Evolutionary conservation across 1,139 yeast genomes (phyloP), one percentile per base, ranked within the genome.

Genomic region (Lodderomyces theae): DNA sequence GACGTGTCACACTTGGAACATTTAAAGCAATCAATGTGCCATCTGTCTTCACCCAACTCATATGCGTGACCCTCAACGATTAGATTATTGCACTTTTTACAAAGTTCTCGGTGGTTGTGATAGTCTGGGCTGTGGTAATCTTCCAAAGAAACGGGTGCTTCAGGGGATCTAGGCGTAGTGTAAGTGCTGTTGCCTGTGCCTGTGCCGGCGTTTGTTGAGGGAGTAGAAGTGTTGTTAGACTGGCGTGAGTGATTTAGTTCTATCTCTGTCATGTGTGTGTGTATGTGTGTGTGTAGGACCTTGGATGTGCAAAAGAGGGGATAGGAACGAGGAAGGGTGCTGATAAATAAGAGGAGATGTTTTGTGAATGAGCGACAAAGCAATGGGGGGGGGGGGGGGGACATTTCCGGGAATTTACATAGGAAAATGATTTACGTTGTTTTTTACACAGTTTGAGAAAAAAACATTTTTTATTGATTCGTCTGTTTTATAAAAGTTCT

Each of bases 11-110:
- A 92, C 52, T 85, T 84, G 44, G 94, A 84, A 63, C 98, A 92
- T 42, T 82, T 77, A 64, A 92, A 94, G 63, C 97, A 92, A 48
- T 84, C 79, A 42, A 88, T 86, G 60, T 92, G 98, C 98, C 98
- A 92, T 51, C 96, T 79, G 58, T 88, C 92, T 39, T 86, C 95
- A 19, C 96, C 96, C 42, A 84, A 61, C 55, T 85, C 92, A 54
- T 84, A 85, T 5, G 92, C 92, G 52, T 85, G 92, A 17, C 90
- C 92, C 49, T 82, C 87, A 15, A 71, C 68, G 36, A 85, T 83
- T 28, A 79, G 63, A 33, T 56, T 51, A 45, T 59, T 56, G 50
- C 77, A 72, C 49, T 69, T 69, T 46, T 72, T 72, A 49, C 77
- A 72, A 19, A 62, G 51, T 47, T 66, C 72, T 30, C 46, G 40